Conservation (phyloP, 139 green algal species). For the Chlamydomonas incerta region DNA sequence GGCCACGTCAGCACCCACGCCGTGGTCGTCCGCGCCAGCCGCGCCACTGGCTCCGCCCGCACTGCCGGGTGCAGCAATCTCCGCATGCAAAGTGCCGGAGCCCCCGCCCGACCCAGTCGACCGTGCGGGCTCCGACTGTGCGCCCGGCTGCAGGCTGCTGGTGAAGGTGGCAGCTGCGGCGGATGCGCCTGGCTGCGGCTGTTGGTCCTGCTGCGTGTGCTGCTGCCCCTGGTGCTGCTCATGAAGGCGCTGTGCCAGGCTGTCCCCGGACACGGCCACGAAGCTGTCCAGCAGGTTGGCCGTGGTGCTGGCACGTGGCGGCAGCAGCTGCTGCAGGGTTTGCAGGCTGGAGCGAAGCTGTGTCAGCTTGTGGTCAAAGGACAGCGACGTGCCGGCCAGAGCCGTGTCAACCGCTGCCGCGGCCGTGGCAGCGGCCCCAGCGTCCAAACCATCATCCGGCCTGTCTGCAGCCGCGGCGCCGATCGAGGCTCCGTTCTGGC, state of each 20-base stretch:
- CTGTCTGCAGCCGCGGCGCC: background rate
- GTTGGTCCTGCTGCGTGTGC: too few species aligned
- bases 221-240: background rate
- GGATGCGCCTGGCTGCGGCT: too few species aligned
- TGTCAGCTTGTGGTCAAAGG: background rate
- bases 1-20: background rate
- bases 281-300: conserved; percentile 41
- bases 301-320: conserved; percentile 11
- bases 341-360: conserved; percentile 37
- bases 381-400: background rate
- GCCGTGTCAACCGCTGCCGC: background rate
- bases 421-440: too few species aligned
- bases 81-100: too few species aligned
- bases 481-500: background rate
- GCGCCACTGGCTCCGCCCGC: background rate
- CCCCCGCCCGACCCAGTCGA: too few species aligned
- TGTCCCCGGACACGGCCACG: background rate
- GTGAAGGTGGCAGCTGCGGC: too few species aligned
- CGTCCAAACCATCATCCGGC: background rate
- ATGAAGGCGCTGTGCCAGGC: background rate
- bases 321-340: conserved; percentile 25
- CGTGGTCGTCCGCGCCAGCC: background rate
- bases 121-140: too few species aligned
- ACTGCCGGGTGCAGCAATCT: too few species aligned
- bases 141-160: too few species aligned